These are phyloP conservation scores for Xylariaceae sp. DNA, from an alignment of 2,329 filamentous ascomycete genomes.

Conservation along the genomic window DNA sequence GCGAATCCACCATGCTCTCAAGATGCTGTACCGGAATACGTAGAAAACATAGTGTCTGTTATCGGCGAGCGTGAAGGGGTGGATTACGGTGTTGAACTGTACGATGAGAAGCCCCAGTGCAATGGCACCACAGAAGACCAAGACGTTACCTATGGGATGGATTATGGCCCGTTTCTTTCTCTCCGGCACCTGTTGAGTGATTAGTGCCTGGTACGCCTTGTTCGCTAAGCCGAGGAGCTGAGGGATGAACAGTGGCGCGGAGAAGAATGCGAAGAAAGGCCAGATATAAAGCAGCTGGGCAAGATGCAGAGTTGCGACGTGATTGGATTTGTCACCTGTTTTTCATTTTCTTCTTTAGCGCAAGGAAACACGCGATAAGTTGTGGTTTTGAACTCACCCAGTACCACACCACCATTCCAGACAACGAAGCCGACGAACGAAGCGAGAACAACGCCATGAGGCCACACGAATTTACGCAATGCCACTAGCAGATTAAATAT, in stretches of 20 bases:
- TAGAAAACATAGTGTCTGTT: constrained; percentile 98
- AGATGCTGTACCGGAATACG: constrained; percentile 78
- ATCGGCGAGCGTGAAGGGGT: constrained; percentile 93
- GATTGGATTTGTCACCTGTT: constrained; percentile 86
- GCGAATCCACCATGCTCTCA: constrained; percentile 56
- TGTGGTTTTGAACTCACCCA: constrained; percentile 50
- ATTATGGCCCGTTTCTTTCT: not conserved
- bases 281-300: constrained; percentile 95
- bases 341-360: constrained; percentile 23
- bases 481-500: constrained; percentile 44
- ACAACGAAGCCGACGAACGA: constrained; percentile 69
- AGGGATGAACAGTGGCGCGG: constrained; percentile 66
- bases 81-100: constrained; percentile 83
- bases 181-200: not conserved
- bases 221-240: constrained; percentile 37
- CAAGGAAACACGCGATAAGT: not conserved
- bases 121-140: constrained; percentile 35
- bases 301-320: constrained; percentile 81
- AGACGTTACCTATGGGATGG: constrained; percentile 32
- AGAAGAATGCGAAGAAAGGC: constrained; percentile 87
- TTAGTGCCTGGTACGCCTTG: constrained; percentile 7
- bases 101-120: constrained; percentile 46
- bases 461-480: constrained; percentile 45
- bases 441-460: constrained; percentile 56
- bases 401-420: constrained; percentile 88